These are phyloP conservation scores for Trametes punicea DNA, from an alignment of 768 basidiomycete genomes.

Conservation along the genomic window DNA sequence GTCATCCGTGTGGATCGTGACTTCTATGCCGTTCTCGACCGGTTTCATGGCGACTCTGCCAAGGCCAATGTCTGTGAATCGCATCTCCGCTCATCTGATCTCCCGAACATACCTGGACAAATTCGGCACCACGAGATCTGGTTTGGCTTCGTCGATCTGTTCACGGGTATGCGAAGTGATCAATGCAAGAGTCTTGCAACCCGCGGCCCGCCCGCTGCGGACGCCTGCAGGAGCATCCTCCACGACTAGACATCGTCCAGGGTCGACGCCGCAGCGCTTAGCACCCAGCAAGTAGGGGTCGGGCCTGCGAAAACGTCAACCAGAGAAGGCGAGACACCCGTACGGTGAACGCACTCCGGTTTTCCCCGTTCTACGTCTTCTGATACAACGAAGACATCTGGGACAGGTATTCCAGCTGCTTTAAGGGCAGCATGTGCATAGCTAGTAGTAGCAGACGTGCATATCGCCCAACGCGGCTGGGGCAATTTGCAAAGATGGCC, in stretches of 20 bases:
- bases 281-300: conserved; percentile 92
- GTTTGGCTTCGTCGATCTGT: conserved; percentile 58
- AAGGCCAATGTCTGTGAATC: not conserved
- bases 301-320: conserved; percentile 43
- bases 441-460: conserved; percentile 75
- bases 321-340: not conserved
- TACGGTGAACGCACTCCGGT: conserved; percentile 50
- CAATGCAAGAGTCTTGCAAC: conserved; percentile 80
- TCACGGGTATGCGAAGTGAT: conserved; percentile 76
- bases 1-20: conserved; percentile 39
- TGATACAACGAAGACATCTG: conserved; percentile 76
- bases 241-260: conserved; percentile 76
- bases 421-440: conserved; percentile 75
- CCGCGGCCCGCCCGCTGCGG: conserved; percentile 73
- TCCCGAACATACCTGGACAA: conserved; percentile 52
- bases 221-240: conserved; percentile 92
- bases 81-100: not conserved
- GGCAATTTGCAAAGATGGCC: conserved; percentile 32
- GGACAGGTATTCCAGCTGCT: conserved; percentile 61
- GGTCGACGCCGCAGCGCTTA: conserved; percentile 58
- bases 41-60: conserved; percentile 32
- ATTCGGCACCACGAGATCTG: conserved; percentile 70
- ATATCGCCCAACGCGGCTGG: conserved; percentile 79
- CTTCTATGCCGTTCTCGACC: conserved; percentile 38
- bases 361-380: conserved; percentile 83